phyloP scores from a whole-genome alignment of 805 yeast species.

The Scheffersomyces spartinae region DNA sequence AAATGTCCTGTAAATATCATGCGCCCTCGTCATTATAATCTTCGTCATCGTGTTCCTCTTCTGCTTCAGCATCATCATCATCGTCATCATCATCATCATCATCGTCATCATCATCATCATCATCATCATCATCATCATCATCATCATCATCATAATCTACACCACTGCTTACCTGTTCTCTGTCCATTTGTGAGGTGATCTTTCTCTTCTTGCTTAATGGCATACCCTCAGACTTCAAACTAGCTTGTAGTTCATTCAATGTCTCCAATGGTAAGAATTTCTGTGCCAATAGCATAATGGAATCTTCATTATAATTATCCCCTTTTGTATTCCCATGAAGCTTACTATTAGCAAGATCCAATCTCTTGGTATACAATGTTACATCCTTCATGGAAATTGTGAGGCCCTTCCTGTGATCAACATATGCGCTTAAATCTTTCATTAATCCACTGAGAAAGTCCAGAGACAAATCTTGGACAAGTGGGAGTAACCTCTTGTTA shows the following conservation, averaged over 20 bases:
- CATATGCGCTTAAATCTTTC: conserved; percentile 23
- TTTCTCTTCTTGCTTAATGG: no score
- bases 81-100: not conserved
- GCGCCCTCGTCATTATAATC: conserved; percentile 2
- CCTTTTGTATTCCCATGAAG: not conserved
- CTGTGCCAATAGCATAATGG: conserved; percentile 20
- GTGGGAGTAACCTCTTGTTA: no score
- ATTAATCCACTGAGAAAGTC: conserved; percentile 18
- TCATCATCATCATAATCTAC: conserved; percentile 1
- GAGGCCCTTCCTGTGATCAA: conserved; percentile 15
- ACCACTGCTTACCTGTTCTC: conserved; percentile 1
- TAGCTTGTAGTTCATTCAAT: conserved; percentile 20
- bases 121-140: conserved; percentile 1
- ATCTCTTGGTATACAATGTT: conserved; percentile 19
- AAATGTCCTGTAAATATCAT: conserved; percentile 5
- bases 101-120: not conserved
- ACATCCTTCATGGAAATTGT: conserved; percentile 24
- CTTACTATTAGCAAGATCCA: conserved; percentile 10
- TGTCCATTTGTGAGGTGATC: conserved; percentile 1
- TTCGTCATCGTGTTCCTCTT: conserved; percentile 1
- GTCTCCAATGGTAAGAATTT: conserved; percentile 24
- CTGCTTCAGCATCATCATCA: no score
- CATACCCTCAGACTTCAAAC: no score
- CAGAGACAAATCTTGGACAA: no score
- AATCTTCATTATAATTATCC: conserved; percentile 7